Evolutionary conservation across 2,329 filamentous ascomycete species (phyloP).

Genomic region (Talaromyces rugulosus): DNA sequence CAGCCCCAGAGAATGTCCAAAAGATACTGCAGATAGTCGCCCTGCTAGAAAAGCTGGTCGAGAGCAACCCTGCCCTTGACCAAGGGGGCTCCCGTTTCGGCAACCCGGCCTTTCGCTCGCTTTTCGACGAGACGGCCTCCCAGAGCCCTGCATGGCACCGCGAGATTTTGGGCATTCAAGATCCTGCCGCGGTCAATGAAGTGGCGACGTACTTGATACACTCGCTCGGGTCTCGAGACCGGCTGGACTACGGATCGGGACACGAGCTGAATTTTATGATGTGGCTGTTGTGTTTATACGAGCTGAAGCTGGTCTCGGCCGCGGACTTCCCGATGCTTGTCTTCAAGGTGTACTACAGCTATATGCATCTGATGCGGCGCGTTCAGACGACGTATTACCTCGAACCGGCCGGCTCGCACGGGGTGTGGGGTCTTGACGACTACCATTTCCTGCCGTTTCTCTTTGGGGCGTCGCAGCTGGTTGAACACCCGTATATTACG

Average conservation of each 20-base stretch:
- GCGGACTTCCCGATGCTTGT: slow-evolving; percentile 70
- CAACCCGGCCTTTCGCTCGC: slow-evolving; percentile 83
- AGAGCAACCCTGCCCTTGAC: slow-evolving; percentile 72
- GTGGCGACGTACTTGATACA: slow-evolving; percentile 74
- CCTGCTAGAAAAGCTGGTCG: slow-evolving; percentile 63
- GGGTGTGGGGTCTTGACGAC: slow-evolving; percentile 96
- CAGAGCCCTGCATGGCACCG: slow-evolving; percentile 39
- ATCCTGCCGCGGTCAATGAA: slow-evolving; percentile 59
- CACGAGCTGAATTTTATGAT: slow-evolving; percentile 97
- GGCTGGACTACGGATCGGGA: slow-evolving; percentile 95
- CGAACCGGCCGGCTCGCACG: slow-evolving; percentile 93
- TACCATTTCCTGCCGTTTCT: slow-evolving; percentile 97
- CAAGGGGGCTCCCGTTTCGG: slow-evolving; percentile 88
- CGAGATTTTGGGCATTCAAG: slow-evolving; percentile 33
- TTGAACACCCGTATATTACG: slow-evolving; percentile 77
- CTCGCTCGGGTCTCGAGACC: slow-evolving; percentile 77
- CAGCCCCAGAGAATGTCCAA: slow-evolving; percentile 49
- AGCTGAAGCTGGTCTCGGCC: slow-evolving; percentile 61
- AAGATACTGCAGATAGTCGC: slow-evolving; percentile 67
- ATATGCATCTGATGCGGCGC: slow-evolving; percentile 79
- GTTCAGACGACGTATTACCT: slow-evolving; percentile 93
- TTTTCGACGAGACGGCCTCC: slow-evolving; percentile 56
- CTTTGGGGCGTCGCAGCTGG: slow-evolving; percentile 85
- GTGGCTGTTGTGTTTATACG: slow-evolving; percentile 92
- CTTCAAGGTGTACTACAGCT: slow-evolving; percentile 74